Conservation (phyloP, 106 monocot species). For the Dendrobium officinale region DNA sequence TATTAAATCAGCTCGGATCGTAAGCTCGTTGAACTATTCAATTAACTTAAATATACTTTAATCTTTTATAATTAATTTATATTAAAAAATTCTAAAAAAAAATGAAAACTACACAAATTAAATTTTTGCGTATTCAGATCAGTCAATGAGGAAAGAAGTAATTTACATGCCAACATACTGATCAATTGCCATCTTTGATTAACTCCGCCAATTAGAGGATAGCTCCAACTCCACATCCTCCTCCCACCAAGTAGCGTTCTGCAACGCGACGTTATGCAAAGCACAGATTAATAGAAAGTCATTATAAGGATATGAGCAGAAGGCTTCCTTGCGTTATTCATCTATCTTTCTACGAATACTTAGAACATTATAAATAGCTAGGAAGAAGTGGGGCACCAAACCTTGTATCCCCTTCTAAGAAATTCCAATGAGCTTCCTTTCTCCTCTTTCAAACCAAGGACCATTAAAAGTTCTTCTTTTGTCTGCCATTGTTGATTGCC, state of each 20-base stretch:
- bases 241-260: slow-evolving; percentile 99
- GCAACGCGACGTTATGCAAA: slow-evolving; percentile 2
- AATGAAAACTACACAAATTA: too few species aligned
- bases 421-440: slow-evolving; percentile 95
- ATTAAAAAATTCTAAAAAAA: too few species aligned
- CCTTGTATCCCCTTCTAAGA: slow-evolving; percentile 97
- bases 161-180: background rate
- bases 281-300: background rate
- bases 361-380: background rate
- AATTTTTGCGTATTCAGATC: too few species aligned
- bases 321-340: too few species aligned
- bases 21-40: too few species aligned
- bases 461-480: slow-evolving; percentile 88
- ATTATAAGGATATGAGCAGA: too few species aligned
- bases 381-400: slow-evolving; percentile 12
- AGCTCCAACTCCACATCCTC: slow-evolving; percentile 76
- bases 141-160: background rate
- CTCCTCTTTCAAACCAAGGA: slow-evolving; percentile 93
- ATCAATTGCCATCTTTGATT: slow-evolving; percentile 8
- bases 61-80: too few species aligned
- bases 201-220: slow-evolving; percentile 85
- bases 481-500: slow-evolving; percentile 29
- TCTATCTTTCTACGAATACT: background rate
- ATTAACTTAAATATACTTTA: too few species aligned
- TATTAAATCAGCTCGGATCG: too few species aligned